Evolutionary conservation across 495 filamentous ascomycete species (phyloP).

Genomic region (Pseudevernia furfuracea): DNA sequence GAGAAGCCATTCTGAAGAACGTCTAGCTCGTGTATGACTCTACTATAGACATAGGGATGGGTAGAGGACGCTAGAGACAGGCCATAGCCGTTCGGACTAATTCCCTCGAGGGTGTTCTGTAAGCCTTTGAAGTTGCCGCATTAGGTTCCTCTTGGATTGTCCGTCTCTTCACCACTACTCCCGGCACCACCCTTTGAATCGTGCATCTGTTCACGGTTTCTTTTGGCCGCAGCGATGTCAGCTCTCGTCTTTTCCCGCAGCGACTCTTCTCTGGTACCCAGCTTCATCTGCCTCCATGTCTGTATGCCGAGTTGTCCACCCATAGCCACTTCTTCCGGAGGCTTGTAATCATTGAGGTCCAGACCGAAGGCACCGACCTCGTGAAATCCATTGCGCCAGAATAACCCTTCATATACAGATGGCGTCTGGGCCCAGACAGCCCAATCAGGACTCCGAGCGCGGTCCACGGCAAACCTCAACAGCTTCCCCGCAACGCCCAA

Average conservation of each 20-base stretch:
- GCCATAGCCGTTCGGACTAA: neutral
- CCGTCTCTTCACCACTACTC: neutral
- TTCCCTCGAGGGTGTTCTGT: neutral
- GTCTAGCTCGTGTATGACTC: neutral
- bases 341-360: neutral
- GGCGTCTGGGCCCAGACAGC: neutral
- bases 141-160: too few species aligned
- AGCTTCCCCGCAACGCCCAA: neutral
- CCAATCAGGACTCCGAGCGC: neutral
- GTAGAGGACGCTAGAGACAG: neutral
- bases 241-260: neutral
- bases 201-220: neutral
- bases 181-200: neutral
- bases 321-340: neutral
- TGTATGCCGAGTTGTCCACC: neutral
- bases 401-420: neutral
- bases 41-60: neutral
- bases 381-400: neutral
- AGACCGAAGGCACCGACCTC: neutral
- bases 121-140: too few species aligned
- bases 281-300: slow-evolving; percentile 1
- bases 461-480: neutral
- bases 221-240: neutral
- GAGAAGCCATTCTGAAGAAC: neutral
- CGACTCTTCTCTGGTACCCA: neutral